Evolutionary conservation across 2,329 filamentous ascomycete genomes (phyloP).

Genomic region (Triangularia setosa): DNA sequence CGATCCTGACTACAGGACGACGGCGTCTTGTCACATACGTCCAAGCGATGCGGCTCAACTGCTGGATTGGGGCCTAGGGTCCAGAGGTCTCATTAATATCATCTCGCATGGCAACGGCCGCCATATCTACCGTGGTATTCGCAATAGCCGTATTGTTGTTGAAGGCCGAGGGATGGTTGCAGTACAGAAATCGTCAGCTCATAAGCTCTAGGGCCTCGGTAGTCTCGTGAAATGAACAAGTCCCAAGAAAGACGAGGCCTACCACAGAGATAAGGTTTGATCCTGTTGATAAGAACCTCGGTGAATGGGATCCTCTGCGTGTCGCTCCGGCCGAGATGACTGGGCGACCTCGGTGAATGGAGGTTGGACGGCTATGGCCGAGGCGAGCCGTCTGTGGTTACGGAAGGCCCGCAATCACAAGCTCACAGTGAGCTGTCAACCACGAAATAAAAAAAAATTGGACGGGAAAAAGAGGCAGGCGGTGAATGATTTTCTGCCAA

Average conservation of each 20-base stretch:
- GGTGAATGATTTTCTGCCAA: slow-evolving; percentile 14
- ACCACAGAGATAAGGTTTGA: neutral
- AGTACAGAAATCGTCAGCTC: neutral
- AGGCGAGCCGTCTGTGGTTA: slow-evolving; percentile 6
- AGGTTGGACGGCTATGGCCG: slow-evolving; percentile 10
- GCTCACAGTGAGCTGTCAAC: neutral
- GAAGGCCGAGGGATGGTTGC: neutral
- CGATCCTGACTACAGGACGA: neutral
- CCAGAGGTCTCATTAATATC: neutral
- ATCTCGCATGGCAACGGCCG: neutral
- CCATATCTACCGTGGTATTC: neutral
- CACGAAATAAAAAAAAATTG: neutral
- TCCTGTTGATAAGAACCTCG: neutral
- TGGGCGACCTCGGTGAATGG: slow-evolving; percentile 19
- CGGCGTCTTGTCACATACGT: neutral
- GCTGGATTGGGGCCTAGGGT: neutral
- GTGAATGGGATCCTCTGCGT: neutral
- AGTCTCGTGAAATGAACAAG: neutral
- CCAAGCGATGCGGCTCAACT: neutral
- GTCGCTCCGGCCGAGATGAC: neutral
- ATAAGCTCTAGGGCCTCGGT: neutral
- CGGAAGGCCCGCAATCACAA: slow-evolving; percentile 11
- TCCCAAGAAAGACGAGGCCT: neutral
- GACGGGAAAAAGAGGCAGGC: slow-evolving; percentile 11
- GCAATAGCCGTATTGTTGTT: neutral